Evolutionary conservation across 1,284 basidiomycete species (phyloP).

Genomic region (Papiliotrema terrestris): DNA sequence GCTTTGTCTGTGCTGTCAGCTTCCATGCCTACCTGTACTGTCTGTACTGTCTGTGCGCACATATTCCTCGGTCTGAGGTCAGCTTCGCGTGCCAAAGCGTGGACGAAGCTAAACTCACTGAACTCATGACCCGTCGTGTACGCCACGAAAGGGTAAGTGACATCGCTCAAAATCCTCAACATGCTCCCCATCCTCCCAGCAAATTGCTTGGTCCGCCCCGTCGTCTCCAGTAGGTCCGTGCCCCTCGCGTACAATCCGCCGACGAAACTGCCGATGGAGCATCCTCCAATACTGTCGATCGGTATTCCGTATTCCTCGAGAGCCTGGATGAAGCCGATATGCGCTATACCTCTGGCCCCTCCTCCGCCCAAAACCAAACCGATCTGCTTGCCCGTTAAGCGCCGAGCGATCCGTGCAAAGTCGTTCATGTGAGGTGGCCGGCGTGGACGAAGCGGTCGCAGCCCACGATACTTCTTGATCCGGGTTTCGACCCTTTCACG

Average conservation of each 20-base stretch:
- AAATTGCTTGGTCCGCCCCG: conserved; percentile 68
- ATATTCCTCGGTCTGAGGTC: conserved; percentile 42
- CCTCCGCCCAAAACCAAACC: conserved; percentile 94
- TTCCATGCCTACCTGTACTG: conserved; percentile 14
- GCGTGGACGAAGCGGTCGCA: conserved; percentile 66
- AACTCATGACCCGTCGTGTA: conserved; percentile 98
- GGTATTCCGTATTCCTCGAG: conserved; percentile 89
- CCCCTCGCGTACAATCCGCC: conserved; percentile 96
- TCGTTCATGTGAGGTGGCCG: conserved; percentile 80
- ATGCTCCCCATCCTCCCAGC: conserved; percentile 87
- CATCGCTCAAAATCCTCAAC: conserved; percentile 90
- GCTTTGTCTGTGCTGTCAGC: conserved; percentile 41
- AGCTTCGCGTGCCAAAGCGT: conserved; percentile 3
- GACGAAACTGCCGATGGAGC: conserved; percentile 88
- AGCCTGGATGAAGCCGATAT: conserved; percentile 84
- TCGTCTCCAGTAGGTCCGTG: conserved; percentile 80
- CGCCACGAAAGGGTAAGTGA: conserved; percentile 94
- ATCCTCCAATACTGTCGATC: conserved; percentile 83
- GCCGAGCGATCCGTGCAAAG: conserved; percentile 84
- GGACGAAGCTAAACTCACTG: conserved; percentile 35
- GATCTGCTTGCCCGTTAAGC: conserved; percentile 88
- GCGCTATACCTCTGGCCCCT: conserved; percentile 90
- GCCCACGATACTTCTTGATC: conserved; percentile 79
- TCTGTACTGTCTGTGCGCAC: conserved; percentile 34
- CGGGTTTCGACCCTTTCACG: conserved; percentile 86